Evolutionary conservation across 371 early-diverging fungal species (phyloP).

Genomic region (Gilbertella persicaria): DNA sequence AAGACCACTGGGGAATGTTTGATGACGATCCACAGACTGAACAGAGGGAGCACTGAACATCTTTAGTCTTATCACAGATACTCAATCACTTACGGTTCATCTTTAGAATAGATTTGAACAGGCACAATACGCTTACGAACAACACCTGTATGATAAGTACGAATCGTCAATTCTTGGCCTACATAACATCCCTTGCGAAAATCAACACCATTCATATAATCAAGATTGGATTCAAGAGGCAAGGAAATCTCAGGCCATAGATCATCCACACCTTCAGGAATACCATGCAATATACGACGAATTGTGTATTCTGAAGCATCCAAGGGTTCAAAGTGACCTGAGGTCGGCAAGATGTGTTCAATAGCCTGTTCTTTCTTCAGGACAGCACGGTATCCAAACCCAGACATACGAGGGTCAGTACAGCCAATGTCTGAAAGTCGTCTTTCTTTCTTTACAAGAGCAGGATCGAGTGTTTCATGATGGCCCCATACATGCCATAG

Average conservation of each 20-base stretch:
- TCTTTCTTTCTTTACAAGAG: slow-evolving; percentile 42
- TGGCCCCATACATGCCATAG: slow-evolving; percentile 68
- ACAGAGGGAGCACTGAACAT: slow-evolving; percentile 41
- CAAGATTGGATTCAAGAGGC: slow-evolving; percentile 92
- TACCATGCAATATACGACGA: slow-evolving; percentile 78
- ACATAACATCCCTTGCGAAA: slow-evolving; percentile 97
- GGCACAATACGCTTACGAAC: slow-evolving; percentile 93
- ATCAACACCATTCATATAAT: slow-evolving; percentile 92
- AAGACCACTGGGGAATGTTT: slow-evolving; percentile 26
- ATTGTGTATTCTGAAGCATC: slow-evolving; percentile 67
- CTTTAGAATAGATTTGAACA: slow-evolving; percentile 57
- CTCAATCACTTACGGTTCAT: slow-evolving; percentile 40
- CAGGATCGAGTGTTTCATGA: slow-evolving; percentile 18
- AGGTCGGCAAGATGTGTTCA: slow-evolving; percentile 17
- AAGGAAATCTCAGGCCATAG: slow-evolving; percentile 70
- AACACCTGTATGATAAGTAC: slow-evolving; percentile 94
- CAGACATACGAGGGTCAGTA: slow-evolving; percentile 57
- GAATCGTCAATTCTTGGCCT: slow-evolving; percentile 96
- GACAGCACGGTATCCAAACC: slow-evolving; percentile 63
- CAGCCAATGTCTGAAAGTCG: slow-evolving; percentile 55
- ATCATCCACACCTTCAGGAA: slow-evolving; percentile 90
- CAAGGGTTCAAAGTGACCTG: slow-evolving; percentile 45
- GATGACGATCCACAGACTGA: slow-evolving; percentile 35
- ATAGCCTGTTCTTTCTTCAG: slow-evolving; percentile 31
- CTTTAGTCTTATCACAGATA: too few relatives aligned